These are phyloP conservation scores for Tolypocladium tundrense DNA, from an alignment of 2,329 filamentous ascomycete genomes.

Conservation along the genomic window DNA sequence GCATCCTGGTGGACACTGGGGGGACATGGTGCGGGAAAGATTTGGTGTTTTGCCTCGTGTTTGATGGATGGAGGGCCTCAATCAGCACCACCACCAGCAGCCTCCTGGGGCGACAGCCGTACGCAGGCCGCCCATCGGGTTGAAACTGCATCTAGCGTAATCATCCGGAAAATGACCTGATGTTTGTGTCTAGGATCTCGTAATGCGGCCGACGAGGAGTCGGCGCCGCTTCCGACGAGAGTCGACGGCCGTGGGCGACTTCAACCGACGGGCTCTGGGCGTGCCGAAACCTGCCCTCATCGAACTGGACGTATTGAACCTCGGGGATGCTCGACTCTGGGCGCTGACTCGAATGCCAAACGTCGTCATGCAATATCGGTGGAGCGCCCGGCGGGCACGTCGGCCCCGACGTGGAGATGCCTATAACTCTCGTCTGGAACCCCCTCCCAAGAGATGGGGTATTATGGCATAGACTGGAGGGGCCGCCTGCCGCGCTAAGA, in stretches of 20 bases:
- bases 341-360: neutral
- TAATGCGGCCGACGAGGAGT: neutral
- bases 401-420: no score
- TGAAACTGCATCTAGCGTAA: neutral
- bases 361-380: neutral
- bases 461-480: no score
- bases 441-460: no score
- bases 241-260: neutral
- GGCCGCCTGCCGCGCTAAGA: neutral
- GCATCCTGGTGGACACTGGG: neutral
- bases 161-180: neutral
- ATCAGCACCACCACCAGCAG: neutral
- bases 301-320: neutral
- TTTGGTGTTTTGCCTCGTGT: neutral
- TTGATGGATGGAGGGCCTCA: neutral
- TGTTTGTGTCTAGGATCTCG: neutral
- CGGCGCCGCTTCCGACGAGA: neutral
- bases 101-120: neutral
- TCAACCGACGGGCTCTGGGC: neutral
- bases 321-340: neutral
- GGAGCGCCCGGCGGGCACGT: no score
- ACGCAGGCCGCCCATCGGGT: neutral
- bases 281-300: neutral
- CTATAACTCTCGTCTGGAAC: no score
- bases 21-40: neutral